A percentile compares a stretch with the other conserved stretches of the same genome.
Evolutionary conservation across 78 protist genomes (phyloP).

Genomic region (Guillardia theta): DNA sequence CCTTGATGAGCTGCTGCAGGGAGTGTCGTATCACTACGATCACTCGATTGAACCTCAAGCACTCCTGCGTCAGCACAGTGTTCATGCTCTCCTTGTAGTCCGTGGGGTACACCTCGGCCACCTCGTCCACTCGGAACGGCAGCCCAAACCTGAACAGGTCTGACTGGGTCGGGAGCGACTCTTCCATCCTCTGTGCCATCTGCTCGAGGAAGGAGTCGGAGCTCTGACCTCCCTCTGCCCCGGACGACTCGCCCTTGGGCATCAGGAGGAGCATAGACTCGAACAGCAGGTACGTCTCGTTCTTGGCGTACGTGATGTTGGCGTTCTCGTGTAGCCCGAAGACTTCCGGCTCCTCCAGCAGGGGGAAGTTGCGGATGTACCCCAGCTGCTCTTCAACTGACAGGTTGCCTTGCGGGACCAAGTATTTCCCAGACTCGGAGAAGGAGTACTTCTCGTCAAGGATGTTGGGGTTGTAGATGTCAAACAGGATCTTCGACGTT

Average conservation of each 20-base stretch:
- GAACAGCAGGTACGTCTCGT: conserved; percentile 61
- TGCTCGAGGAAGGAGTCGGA: not conserved
- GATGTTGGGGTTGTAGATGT: not conserved
- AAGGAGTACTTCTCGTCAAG: conserved; percentile 18
- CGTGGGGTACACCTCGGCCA: conserved; percentile 53
- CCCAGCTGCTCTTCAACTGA: not conserved
- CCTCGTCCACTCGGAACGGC: conserved; percentile 54
- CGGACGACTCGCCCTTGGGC: conserved; percentile 47
- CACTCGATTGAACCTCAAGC: conserved; percentile 65
- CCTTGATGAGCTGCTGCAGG: conserved; percentile 54
- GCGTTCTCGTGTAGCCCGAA: conserved; percentile 89
- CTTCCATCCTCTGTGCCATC: not conserved
- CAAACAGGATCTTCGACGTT: not conserved
- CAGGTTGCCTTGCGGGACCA: not conserved
- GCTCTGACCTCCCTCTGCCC: not conserved
- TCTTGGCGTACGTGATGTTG: conserved; percentile 69
- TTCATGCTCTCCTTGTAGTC: conserved; percentile 70
- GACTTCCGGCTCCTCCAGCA: conserved; percentile 68
- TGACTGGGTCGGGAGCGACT: conserved; percentile 47
- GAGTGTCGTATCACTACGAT: conserved; percentile 21
- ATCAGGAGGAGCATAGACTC: conserved; percentile 36
- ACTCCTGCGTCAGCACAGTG: conserved; percentile 77
- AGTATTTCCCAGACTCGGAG: conserved; percentile 46
- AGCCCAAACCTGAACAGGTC: conserved; percentile 68
- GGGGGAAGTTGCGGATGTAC: not conserved